These are phyloP conservation scores for Candida berthetii DNA, from an alignment of 805 yeast species.

Conservation along the genomic window DNA sequence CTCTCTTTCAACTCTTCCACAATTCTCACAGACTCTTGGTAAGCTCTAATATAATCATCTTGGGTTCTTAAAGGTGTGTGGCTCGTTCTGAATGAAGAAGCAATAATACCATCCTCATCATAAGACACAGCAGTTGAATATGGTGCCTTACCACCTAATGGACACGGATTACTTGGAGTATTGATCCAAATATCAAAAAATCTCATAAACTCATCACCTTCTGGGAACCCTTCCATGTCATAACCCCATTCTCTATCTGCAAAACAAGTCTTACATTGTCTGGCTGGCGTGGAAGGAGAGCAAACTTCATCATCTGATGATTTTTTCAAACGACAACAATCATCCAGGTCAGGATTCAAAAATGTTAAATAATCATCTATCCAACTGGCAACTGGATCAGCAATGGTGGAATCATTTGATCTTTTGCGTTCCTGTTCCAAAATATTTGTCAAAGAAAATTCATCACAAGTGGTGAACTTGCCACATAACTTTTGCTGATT, in stretches of 20 bases:
- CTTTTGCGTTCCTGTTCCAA: conserved; percentile 81
- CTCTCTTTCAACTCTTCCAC: conserved; percentile 43
- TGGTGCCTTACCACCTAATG: conserved; percentile 94
- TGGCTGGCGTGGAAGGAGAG: conserved; percentile 55
- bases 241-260: conserved; percentile 58
- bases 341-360: conserved; percentile 80
- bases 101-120: conserved; percentile 32
- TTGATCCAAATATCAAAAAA: conserved; percentile 79
- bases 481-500: conserved; percentile 82
- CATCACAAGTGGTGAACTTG: conserved; percentile 76
- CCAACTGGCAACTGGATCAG: conserved; percentile 89
- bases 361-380: conserved; percentile 84
- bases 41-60: conserved; percentile 76
- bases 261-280: conserved; percentile 72
- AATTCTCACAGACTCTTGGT: conserved; percentile 63
- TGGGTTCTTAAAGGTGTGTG: conserved; percentile 81
- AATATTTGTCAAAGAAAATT: conserved; percentile 71
- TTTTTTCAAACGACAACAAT: conserved; percentile 75
- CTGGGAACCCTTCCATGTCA: conserved; percentile 81
- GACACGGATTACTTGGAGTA: conserved; percentile 84
- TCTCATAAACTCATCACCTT: conserved; percentile 60
- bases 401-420: conserved; percentile 53
- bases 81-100: conserved; percentile 73
- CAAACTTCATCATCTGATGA: conserved; percentile 50
- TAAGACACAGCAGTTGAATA: conserved; percentile 56